Evolutionary conservation across 2,329 filamentous ascomycete species (phyloP), one percentile per base, ranked within the genome.

Genomic region (Colletotrichum abscissum): DNA sequence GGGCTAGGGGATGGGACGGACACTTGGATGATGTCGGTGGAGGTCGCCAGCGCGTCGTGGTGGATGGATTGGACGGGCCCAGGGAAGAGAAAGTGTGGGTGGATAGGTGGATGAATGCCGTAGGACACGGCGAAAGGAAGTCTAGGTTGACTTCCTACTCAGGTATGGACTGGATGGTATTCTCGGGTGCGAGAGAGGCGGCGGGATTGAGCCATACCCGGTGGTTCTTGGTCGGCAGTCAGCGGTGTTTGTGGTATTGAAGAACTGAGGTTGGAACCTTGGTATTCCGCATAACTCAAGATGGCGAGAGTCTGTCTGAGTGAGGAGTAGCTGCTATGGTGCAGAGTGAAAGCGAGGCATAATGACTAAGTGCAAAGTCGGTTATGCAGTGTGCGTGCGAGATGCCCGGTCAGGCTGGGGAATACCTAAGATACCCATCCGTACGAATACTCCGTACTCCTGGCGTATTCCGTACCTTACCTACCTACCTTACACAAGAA

Each of bases 11-110:
- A 42, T 35, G 68, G 42, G 46, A 57, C 22, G 33, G 52, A 26
- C 35, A 26, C 26, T 30, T 58, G 52, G 30, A 58, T 69, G 52
- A 58, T 69, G 69, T 72, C 65, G 63, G 63, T 58, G 64, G 69
- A 63, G 55, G 42, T 30, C 58, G 55, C 66, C 46, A 59, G 28
- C 33, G 46, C 38, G 24, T 11, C 69, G 63, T 26, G 42, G 49
- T 54, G 68, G 55, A 72, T 59, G 67, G 66, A 69, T 60, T 35
- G 52, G 35, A n/a, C 52, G 64, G 58, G 58, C 19, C 64, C 35
- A 35, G n/a, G 11, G 12, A 26, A 67, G 33, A 56, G 57, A 24
- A 33, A 35, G 30, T 57, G 60, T 49, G 59, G 59, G 24, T 56
- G 62, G 26, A 16, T 62, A 33, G 46, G 46, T 49, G 42, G 57